These are phyloP conservation scores for Micractinium conductrix DNA, from an alignment of 139 green algal genomes.

Conservation along the genomic window DNA sequence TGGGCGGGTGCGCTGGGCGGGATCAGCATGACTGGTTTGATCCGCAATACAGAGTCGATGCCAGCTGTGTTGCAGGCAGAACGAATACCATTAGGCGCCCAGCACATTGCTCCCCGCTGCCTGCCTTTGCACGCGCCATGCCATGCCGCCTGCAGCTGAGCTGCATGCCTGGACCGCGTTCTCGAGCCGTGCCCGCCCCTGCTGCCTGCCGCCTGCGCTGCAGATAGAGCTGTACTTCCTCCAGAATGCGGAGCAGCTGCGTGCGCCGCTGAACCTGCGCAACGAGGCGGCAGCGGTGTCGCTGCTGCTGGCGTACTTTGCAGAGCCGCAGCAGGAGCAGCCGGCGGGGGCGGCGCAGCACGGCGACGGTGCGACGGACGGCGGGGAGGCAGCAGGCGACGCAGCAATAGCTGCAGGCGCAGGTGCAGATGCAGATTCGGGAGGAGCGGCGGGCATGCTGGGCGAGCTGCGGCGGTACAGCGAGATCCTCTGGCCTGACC, in stretches of 20 bases:
- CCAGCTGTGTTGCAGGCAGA: too few species aligned
- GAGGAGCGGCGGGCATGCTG: conserved; percentile 11
- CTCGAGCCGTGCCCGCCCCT: too few species aligned
- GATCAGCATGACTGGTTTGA: too few species aligned
- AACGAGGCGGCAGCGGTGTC: conserved; percentile 76
- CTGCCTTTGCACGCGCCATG: too few species aligned
- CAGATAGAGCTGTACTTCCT: conserved; percentile 52
- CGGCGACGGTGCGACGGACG: too few species aligned
- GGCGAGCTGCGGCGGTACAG: conserved; percentile 5
- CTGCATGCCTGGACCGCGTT: not conserved
- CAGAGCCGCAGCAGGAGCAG: not conserved
- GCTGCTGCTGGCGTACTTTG: conserved; percentile 47
- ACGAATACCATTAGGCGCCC: too few species aligned
- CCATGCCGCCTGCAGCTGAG: too few species aligned
- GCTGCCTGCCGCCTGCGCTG: not conserved
- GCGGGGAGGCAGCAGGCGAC: not conserved
- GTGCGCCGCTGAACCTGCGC: conserved; percentile 51
- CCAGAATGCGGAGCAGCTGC: conserved; percentile 38
- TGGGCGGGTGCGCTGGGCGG: too few species aligned
- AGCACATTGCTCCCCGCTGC: too few species aligned
- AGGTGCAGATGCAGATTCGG: not conserved
- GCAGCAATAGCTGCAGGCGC: not conserved
- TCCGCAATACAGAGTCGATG: too few species aligned
- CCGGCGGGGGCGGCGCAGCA: too few species aligned
- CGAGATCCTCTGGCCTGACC: conserved; percentile 36